phyloP scores from a whole-genome alignment of 2,329 filamentous ascomycete genomes.

The Venturia oleaginea region DNA sequence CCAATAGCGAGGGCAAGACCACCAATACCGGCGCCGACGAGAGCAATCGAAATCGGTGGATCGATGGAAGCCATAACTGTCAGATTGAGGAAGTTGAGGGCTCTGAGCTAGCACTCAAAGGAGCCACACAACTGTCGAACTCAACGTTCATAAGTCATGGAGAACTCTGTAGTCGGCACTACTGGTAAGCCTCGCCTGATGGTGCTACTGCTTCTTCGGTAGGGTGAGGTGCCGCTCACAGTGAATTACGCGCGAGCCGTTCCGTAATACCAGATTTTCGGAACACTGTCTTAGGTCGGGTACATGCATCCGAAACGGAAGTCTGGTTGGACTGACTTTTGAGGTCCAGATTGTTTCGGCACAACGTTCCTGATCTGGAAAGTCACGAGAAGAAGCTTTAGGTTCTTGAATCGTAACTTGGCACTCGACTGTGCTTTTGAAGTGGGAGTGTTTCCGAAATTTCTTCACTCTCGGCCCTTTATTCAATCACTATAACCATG shows the following conservation, averaged over 20 bases:
- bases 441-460: not conserved
- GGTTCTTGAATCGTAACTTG: not conserved
- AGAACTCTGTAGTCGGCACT: not conserved
- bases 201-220: not conserved
- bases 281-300: not conserved
- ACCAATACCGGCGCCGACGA: constrained; percentile 24
- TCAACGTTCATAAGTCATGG: constrained; percentile 5
- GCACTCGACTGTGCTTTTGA: not conserved
- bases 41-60: constrained; percentile 20
- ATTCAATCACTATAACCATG: not conserved
- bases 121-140: not conserved
- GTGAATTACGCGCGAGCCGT: not conserved
- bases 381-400: not conserved
- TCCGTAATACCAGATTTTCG: not conserved
- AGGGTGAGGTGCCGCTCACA: not conserved
- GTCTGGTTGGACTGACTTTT: not conserved
- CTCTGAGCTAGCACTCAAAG: constrained; percentile 2
- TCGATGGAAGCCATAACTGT: constrained; percentile 6
- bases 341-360: not conserved
- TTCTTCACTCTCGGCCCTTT: not conserved
- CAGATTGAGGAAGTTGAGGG: not conserved
- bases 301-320: not conserved
- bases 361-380: not conserved
- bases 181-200: not conserved
- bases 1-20: constrained; percentile 24